Evolutionary conservation across 768 basidiomycete species (phyloP).

Genomic region (Crucibulum laeve): DNA sequence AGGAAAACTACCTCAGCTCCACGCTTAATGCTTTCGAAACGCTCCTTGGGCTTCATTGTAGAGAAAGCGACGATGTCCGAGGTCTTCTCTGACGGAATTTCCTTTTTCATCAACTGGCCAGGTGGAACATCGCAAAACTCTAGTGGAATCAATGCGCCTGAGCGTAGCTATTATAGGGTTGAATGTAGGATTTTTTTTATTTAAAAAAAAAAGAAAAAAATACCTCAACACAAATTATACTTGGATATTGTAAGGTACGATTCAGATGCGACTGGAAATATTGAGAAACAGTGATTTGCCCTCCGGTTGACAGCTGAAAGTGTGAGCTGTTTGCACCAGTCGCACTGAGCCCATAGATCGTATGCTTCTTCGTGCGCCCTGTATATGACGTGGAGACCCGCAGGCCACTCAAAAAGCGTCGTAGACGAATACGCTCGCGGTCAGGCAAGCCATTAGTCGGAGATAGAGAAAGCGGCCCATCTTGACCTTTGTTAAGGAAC

Average conservation of each 20-base stretch:
- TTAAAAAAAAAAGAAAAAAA: slow-evolving; percentile 3
- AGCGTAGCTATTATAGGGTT: slow-evolving; percentile 43
- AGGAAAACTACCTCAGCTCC: slow-evolving; percentile 40
- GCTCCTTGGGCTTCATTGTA: slow-evolving; percentile 54
- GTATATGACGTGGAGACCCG: slow-evolving; percentile 17
- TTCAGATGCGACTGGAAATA: slow-evolving; percentile 18
- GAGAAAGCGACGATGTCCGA: slow-evolving; percentile 66
- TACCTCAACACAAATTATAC: slow-evolving; percentile 56
- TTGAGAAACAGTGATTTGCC: slow-evolving; percentile 37
- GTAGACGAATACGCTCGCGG: slow-evolving; percentile 42
- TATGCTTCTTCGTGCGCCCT: slow-evolving; percentile 25
- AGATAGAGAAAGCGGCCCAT: slow-evolving; percentile 9
- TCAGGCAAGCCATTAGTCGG: slow-evolving; percentile 40
- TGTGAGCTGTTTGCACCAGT: slow-evolving; percentile 41
- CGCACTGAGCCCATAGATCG: slow-evolving; percentile 49
- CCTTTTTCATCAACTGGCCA: slow-evolving; percentile 73
- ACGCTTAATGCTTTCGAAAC: slow-evolving; percentile 48
- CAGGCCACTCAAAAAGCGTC: slow-evolving; percentile 30
- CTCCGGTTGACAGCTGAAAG: slow-evolving; percentile 49
- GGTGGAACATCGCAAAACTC: slow-evolving; percentile 60
- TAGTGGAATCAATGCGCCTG: slow-evolving; percentile 62
- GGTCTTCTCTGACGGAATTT: slow-evolving; percentile 66
- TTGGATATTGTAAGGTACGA: slow-evolving; percentile 37
- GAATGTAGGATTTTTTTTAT: neutral
- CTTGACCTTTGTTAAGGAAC: slow-evolving; percentile 27